phyloP scores from a whole-genome alignment of 2,329 filamentous ascomycete species.

The Colletotrichum tofieldiae region DNA sequence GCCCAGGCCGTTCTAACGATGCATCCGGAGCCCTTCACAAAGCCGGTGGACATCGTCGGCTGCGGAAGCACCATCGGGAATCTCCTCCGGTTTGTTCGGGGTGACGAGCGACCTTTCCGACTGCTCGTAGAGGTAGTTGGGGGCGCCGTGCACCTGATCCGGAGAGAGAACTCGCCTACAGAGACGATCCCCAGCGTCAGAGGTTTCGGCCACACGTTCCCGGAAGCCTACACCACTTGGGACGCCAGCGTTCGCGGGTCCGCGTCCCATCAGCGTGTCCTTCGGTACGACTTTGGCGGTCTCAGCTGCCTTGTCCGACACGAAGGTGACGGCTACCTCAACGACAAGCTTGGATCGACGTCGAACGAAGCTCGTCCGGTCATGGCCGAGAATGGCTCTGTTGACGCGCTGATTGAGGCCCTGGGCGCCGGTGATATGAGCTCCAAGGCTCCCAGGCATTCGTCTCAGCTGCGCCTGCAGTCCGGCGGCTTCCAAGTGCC shows the following conservation, averaged over 20 bases:
- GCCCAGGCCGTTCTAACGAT: constrained; percentile 55
- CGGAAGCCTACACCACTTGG: constrained; percentile 78
- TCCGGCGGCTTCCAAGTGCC: constrained; percentile 48
- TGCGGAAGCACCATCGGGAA: constrained; percentile 75
- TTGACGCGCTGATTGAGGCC: constrained; percentile 6
- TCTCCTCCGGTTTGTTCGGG: constrained; percentile 70
- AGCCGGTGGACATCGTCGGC: constrained; percentile 67
- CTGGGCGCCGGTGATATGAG: not conserved
- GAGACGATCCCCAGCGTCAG: constrained; percentile 69
- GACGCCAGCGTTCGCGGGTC: constrained; percentile 68
- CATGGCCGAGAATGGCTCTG: not conserved
- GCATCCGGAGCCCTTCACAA: constrained; percentile 52
- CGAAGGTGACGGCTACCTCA: constrained; percentile 71
- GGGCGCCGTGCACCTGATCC: constrained; percentile 74
- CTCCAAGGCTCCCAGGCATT: not conserved
- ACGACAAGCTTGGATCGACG: constrained; percentile 24
- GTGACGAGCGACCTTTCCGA: constrained; percentile 66
- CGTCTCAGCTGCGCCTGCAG: constrained; percentile 1
- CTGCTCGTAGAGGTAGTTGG: constrained; percentile 71
- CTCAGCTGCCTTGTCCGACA: constrained; percentile 68
- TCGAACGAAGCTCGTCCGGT: no score
- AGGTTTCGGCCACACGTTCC: constrained; percentile 78
- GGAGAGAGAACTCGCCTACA: constrained; percentile 72
- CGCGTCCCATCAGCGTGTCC: constrained; percentile 73
- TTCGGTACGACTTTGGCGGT: constrained; percentile 71